These are phyloP conservation scores for Didymosphaeria variabile DNA, from an alignment of 2,329 filamentous ascomycete species.

Conservation along the genomic window DNA sequence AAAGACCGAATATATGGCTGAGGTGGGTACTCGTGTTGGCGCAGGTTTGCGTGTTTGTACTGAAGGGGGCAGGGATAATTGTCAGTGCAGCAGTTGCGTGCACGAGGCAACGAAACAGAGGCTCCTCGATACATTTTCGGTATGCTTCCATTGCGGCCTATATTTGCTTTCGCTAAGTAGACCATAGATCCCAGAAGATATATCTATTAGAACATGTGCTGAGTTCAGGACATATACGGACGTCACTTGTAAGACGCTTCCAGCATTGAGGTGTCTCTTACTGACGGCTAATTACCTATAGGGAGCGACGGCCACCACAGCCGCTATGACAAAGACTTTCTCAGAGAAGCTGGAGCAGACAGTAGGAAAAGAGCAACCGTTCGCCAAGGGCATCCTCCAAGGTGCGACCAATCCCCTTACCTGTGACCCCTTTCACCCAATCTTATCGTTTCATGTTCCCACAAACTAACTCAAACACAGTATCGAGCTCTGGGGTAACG, in stretches of 20 bases:
- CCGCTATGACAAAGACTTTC: constrained; percentile 71
- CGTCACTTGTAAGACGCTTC: constrained; percentile 34
- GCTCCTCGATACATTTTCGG: constrained; percentile 72
- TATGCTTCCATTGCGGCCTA: constrained; percentile 44
- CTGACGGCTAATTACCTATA: constrained; percentile 4
- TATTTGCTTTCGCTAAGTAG: constrained; percentile 9
- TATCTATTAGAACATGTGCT: constrained; percentile 29
- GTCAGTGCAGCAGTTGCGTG: constrained; percentile 72
- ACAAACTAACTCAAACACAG: constrained; percentile 40
- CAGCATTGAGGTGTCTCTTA: neutral
- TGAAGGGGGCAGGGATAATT: constrained; percentile 69
- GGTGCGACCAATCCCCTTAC: constrained; percentile 28
- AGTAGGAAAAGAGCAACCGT: constrained; percentile 50
- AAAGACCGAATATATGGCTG: constrained; percentile 52
- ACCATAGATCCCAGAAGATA: constrained; percentile 38
- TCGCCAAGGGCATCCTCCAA: constrained; percentile 34
- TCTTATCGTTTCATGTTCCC: constrained; percentile 17
- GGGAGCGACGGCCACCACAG: constrained; percentile 73
- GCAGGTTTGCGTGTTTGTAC: neutral
- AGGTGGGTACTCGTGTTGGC: constrained; percentile 25
- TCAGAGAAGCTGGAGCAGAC: constrained; percentile 52
- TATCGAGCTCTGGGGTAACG: constrained; percentile 58
- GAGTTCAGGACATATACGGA: constrained; percentile 21
- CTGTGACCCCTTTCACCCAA: neutral
- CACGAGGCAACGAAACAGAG: constrained; percentile 76